These are phyloP conservation scores for Encephalitozoon cuniculi DNA, from an alignment of 371 early-diverging fungal species.

Conservation along the genomic window DNA sequence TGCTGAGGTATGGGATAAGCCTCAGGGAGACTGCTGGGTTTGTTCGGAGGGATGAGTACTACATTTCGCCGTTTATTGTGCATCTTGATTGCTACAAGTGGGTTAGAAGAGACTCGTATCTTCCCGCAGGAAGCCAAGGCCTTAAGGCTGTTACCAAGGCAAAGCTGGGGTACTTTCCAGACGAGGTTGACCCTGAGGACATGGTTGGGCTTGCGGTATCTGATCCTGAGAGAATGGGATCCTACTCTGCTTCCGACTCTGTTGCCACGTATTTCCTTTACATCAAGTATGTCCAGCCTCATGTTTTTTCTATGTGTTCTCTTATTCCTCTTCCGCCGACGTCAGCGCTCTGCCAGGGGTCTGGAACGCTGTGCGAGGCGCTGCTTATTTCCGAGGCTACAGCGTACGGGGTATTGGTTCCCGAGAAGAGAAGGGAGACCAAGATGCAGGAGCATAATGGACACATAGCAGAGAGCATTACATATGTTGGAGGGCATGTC, in stretches of 20 bases:
- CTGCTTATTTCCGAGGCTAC: constrained; percentile 88
- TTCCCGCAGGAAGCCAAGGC: constrained; percentile 93
- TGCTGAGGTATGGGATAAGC: constrained; percentile 26
- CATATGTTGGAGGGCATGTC: constrained; percentile 96
- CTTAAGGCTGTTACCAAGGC: constrained; percentile 82
- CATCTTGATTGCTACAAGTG: constrained; percentile 97
- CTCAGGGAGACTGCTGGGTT: constrained; percentile 71
- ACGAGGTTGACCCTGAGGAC: constrained; percentile 95
- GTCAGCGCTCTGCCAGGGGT: constrained; percentile 86
- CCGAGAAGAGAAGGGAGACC: constrained; percentile 83
- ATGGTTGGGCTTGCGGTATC: constrained; percentile 84
- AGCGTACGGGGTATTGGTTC: constrained; percentile 70
- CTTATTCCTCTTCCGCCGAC: constrained; percentile 91
- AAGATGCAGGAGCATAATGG: constrained; percentile 72
- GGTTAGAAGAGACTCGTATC: constrained; percentile 96
- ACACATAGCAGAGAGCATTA: constrained; percentile 79
- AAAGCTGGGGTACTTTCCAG: constrained; percentile 92
- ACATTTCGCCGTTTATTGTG: constrained; percentile 65
- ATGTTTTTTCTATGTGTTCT: constrained; percentile 94
- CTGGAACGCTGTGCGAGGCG: constrained; percentile 92
- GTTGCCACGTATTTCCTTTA: constrained; percentile 97
- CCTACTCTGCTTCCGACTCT: constrained; percentile 98
- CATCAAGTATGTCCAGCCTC: constrained; percentile 97
- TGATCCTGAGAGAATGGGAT: constrained; percentile 84
- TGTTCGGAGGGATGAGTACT: constrained; percentile 65